Evolutionary conservation across 2,329 filamentous ascomycete species (phyloP).

Genomic region (Septoria linicola): DNA sequence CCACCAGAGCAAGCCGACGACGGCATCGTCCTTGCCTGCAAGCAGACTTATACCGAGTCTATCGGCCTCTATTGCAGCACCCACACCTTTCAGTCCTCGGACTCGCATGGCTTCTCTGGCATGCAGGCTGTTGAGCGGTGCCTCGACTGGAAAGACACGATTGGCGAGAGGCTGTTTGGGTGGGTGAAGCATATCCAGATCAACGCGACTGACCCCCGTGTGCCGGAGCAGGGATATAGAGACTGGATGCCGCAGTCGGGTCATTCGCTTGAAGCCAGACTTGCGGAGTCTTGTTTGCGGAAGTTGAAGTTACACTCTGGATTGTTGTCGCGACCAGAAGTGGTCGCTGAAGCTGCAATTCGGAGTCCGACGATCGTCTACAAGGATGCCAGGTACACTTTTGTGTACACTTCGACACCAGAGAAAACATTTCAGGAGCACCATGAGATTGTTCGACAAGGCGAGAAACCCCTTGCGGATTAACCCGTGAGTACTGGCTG

Average conservation of each 20-base stretch:
- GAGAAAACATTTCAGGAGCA: not conserved
- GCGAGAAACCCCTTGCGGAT: too few relatives aligned
- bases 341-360: not conserved
- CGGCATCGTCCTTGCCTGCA: conserved; percentile 17
- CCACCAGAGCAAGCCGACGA: not conserved
- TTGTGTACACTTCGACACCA: not conserved
- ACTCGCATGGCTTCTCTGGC: conserved; percentile 7
- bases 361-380: not conserved
- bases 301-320: too few relatives aligned
- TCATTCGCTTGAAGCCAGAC: too few relatives aligned
- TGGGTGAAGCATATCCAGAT: too few relatives aligned
- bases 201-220: too few relatives aligned
- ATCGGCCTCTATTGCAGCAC: conserved; percentile 12
- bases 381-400: not conserved
- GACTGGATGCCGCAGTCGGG: too few relatives aligned
- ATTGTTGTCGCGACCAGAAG: too few relatives aligned
- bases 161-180: not conserved
- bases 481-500: not conserved
- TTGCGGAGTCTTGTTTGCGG: too few relatives aligned
- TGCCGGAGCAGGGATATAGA: too few relatives aligned
- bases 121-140: not conserved
- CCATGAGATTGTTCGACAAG: not conserved
- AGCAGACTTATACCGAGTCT: conserved; percentile 16
- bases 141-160: not conserved
- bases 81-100: conserved; percentile 8